phyloP scores from a whole-genome alignment of 225 moss, liverwort and hornwort species.

The Pseudoscleropodium purum region DNA sequence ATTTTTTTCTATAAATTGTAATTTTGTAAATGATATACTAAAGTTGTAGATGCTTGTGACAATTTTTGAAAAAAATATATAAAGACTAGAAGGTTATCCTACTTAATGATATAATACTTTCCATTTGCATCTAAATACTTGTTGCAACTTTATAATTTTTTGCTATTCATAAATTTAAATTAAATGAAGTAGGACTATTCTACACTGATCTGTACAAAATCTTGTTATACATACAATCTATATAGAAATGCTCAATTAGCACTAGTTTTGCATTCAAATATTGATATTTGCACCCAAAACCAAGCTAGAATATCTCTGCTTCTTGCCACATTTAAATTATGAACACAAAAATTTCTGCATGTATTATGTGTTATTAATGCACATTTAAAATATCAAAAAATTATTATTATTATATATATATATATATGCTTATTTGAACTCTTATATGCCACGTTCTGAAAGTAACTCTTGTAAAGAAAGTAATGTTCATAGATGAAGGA shows the following conservation, averaged over 20 bases:
- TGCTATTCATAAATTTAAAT: background rate
- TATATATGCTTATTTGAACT: background rate
- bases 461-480: too few relatives aligned
- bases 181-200: background rate
- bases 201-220: background rate
- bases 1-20: background rate
- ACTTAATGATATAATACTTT: background rate
- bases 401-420: too few relatives aligned
- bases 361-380: background rate
- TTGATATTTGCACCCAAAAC: background rate
- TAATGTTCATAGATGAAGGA: too few relatives aligned
- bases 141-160: background rate
- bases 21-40: background rate
- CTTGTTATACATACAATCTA: background rate
- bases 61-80: background rate
- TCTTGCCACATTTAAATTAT: background rate
- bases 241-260: background rate
- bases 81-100: background rate
- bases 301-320: fast-evolving
- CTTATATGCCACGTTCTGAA: too few relatives aligned
- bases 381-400: background rate
- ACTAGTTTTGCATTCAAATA: background rate
- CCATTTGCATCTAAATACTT: background rate
- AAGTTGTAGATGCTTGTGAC: background rate
- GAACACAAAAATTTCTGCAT: background rate